Base-by-base conservation (phyloP, 2,329 filamentous ascomycete genomes). In the Coleophoma crateriformis region DNA sequence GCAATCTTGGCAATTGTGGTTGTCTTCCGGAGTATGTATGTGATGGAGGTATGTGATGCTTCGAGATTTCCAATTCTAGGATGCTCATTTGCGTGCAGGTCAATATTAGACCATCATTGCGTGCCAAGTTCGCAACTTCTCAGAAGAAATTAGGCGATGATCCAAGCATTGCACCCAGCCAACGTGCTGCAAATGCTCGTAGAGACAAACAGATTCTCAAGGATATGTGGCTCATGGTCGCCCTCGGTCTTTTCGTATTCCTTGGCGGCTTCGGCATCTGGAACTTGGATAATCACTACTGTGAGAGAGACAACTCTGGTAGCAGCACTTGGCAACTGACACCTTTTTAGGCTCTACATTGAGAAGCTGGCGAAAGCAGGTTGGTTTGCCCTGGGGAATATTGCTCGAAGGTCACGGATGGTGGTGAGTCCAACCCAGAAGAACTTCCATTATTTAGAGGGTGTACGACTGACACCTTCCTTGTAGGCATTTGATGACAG, bases 361-460 rank as follows among this genome's bases (percentile, higher is more conserved):
- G 10, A 51, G 57, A 45, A 37, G 39, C 43, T 87, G 81, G 84
- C 74, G 85, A 53, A 74, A 77, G 52, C 66, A 76, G 48, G 66
- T 88, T 49, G 85, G 85, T 13, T 69, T 88, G 60, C 85, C 85
- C 0, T 88, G 85, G 85, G 85, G 85, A 2, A 74, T 88, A 35
- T 53, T 88, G n/a, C 71, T 87, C 1, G 84, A 88, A 61, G 83
- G 83, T 1, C 84, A 88, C 66, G 84, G 84, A 10, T 87, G 84
- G 83, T 87, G 84, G 84, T 82, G 67, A 67, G 76, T 67, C 48
- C 15, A 20, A 13, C 14, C 32, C 5, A 17, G 1, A 14, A 6
- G 6, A 13, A 38, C 35, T 11, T 45, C 7, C 34, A 43, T 35
- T 3, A 17, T 20, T 43, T 7, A 40, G 38, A 33, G 17, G 7